A percentile compares a stretch with the other conserved stretches of the same genome.
Conservation (phyloP, 805 yeast species). For the Phaffomyces antillensis region DNA sequence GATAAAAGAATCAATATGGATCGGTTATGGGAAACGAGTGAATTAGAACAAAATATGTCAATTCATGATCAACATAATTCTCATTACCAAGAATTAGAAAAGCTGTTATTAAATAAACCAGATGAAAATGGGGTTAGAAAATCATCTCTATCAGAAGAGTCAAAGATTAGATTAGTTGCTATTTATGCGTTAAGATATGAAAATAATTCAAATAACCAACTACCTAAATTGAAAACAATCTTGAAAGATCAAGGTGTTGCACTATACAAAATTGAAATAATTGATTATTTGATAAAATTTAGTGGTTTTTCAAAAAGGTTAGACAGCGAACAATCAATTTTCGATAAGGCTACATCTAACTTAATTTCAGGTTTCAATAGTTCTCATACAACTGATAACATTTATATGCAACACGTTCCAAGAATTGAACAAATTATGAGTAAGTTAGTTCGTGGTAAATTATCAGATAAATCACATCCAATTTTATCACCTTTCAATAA, state of each 20-base stretch:
- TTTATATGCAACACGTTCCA: constrained; percentile 90
- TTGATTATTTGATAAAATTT: constrained; percentile 36
- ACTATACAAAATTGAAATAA: constrained; percentile 15
- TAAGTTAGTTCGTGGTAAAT: constrained; percentile 29
- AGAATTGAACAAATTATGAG: constrained; percentile 41
- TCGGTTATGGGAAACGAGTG: constrained; percentile 79
- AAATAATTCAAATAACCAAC: constrained; percentile 37
- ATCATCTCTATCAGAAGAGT: constrained; percentile 36
- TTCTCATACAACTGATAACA: constrained; percentile 46
- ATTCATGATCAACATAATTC: constrained; percentile 51
- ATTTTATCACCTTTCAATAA: constrained; percentile 29
- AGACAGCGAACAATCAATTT: constrained; percentile 25
- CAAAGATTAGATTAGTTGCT: constrained; percentile 66
- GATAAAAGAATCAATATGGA: constrained; percentile 60
- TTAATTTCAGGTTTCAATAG: constrained; percentile 29
- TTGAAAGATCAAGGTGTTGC: constrained; percentile 31
- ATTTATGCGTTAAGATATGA: constrained; percentile 73
- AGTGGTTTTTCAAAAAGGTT: constrained; percentile 39
- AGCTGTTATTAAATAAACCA: constrained; percentile 36
- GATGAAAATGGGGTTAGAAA: constrained; percentile 21
- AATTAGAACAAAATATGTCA: constrained; percentile 80
- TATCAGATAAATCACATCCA: constrained; percentile 33
- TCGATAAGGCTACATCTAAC: constrained; percentile 23
- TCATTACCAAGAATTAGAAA: constrained; percentile 51
- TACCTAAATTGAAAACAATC: constrained; percentile 30